phyloP scores from a whole-genome alignment of 306 rosid genomes.

The Echinosophora koreensis region DNA sequence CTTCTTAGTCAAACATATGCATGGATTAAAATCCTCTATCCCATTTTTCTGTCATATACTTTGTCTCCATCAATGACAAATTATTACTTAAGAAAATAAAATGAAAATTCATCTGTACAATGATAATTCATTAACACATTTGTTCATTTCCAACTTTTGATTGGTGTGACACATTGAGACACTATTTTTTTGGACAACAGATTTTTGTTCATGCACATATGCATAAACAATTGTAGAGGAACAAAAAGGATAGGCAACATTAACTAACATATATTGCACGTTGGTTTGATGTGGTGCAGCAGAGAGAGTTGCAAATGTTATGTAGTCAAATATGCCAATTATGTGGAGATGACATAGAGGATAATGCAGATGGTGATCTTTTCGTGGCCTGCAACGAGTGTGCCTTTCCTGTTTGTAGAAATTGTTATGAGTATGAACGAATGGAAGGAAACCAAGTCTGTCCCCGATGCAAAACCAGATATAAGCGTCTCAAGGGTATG shows the following conservation, averaged over 20 bases:
- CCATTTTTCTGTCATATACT: too few species aligned
- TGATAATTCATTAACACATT: too few species aligned
- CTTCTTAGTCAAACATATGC: background rate
- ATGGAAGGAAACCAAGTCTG: constrained; percentile 62
- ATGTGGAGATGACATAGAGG: constrained; percentile 61
- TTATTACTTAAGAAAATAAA: too few species aligned
- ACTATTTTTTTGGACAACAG: too few species aligned
- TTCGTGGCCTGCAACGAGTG: constrained; percentile 70
- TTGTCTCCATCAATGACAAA: too few species aligned
- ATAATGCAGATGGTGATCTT: constrained; percentile 51
- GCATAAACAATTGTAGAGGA: background rate
- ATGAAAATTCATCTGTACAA: too few species aligned
- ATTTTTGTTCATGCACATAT: background rate
- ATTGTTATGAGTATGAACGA: constrained; percentile 66
- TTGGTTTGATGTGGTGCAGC: constrained; percentile 29
- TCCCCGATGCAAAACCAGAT: constrained; percentile 67
- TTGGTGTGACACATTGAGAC: too few species aligned
- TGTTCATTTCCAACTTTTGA: too few species aligned
- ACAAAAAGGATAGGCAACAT: too few species aligned
- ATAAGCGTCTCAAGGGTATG: constrained; percentile 57
- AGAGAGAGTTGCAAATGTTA: constrained; percentile 19
- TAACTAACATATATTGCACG: too few species aligned
- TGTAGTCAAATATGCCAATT: constrained; percentile 53
- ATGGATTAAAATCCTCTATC: too few species aligned
- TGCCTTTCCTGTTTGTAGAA: constrained; percentile 67